These are phyloP conservation scores for Erythrobasidium hasegawianum DNA, from an alignment of 1,284 basidiomycete genomes.

Conservation along the genomic window DNA sequence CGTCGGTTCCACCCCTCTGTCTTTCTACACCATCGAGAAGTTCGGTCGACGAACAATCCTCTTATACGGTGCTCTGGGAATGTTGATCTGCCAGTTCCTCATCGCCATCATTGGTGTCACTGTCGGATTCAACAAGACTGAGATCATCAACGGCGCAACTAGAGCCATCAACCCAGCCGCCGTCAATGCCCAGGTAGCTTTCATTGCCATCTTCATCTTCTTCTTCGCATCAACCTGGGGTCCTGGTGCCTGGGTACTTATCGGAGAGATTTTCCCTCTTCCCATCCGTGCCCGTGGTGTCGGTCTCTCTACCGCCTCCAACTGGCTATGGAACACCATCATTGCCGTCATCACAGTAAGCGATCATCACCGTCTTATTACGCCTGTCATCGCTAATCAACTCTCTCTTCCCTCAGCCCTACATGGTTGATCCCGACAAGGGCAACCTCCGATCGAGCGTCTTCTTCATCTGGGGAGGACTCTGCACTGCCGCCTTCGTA, in stretches of 20 bases:
- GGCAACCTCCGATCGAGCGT: slow-evolving; percentile 42
- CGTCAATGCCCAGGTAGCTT: slow-evolving; percentile 46
- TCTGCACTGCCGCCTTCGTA: slow-evolving; percentile 43
- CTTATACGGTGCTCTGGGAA: slow-evolving; percentile 41
- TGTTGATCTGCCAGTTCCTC: slow-evolving; percentile 46
- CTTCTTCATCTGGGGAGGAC: slow-evolving; percentile 45
- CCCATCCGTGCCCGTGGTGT: slow-evolving; percentile 45
- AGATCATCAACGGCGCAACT: slow-evolving; percentile 30
- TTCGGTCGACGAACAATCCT: slow-evolving; percentile 47
- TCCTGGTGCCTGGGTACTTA: slow-evolving; percentile 41
- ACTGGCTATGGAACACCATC: slow-evolving; percentile 51
- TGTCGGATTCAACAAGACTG: slow-evolving; percentile 29
- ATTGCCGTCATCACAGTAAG: slow-evolving; percentile 41
- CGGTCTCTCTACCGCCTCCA: slow-evolving; percentile 46
- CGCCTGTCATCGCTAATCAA: slow-evolving; percentile 5
- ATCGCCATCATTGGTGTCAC: slow-evolving; percentile 27
- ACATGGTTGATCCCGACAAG: slow-evolving; percentile 39
- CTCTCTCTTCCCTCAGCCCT: slow-evolving; percentile 37
- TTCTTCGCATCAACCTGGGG: slow-evolving; percentile 45
- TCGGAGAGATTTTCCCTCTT: slow-evolving; percentile 42
- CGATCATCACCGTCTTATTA: too few relatives aligned
- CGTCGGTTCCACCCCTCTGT: slow-evolving; percentile 48
- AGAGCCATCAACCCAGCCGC: slow-evolving; percentile 42
- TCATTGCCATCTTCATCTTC: slow-evolving; percentile 47
- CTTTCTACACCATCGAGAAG: slow-evolving; percentile 47